Percentiles rank a stretch among this genome's conserved stretches.
Conservation (phyloP, 2,329 filamentous ascomycete species). For the Diplodia mutila region DNA sequence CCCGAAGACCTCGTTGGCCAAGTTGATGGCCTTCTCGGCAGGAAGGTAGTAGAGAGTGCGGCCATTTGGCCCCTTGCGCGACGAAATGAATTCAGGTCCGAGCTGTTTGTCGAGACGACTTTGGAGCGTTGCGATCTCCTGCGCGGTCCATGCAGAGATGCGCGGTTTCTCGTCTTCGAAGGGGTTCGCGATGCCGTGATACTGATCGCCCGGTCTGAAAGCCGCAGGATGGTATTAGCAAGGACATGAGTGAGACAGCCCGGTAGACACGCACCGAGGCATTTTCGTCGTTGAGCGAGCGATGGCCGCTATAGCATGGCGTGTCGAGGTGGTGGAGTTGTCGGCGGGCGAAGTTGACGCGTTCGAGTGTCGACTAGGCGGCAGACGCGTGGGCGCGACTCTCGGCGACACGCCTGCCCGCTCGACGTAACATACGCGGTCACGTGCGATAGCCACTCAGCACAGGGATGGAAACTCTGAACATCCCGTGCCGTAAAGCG, state of each 20-base stretch:
- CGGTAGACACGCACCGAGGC: conserved; percentile 1
- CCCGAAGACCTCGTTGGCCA: conserved; percentile 93
- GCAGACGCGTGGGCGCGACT: conserved; percentile 5
- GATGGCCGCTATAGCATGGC: conserved; percentile 2
- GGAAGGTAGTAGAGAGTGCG: conserved; percentile 90
- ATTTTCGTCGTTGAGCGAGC: neutral
- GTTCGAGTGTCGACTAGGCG: neutral
- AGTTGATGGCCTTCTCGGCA: conserved; percentile 94
- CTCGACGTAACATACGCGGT: neutral
- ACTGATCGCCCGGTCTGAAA: conserved; percentile 44
- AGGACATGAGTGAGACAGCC: neutral
- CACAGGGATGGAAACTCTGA: neutral
- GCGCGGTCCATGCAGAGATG: conserved; percentile 82
- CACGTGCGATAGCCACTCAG: neutral
- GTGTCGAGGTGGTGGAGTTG: conserved; percentile 4
- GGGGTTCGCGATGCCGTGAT: conserved; percentile 64
- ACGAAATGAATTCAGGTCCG: conserved; percentile 93
- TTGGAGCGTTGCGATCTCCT: conserved; percentile 86
- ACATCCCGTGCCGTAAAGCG: neutral
- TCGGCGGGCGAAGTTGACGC: conserved; percentile 7
- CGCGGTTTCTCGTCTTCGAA: conserved; percentile 76
- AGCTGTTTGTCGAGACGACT: conserved; percentile 88
- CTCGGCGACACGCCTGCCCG: neutral
- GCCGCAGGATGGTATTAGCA: conserved; percentile 30
- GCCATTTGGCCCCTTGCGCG: conserved; percentile 79